These are phyloP conservation scores for Fusarium albidum DNA, from an alignment of 2,329 filamentous ascomycete genomes.

Conservation along the genomic window DNA sequence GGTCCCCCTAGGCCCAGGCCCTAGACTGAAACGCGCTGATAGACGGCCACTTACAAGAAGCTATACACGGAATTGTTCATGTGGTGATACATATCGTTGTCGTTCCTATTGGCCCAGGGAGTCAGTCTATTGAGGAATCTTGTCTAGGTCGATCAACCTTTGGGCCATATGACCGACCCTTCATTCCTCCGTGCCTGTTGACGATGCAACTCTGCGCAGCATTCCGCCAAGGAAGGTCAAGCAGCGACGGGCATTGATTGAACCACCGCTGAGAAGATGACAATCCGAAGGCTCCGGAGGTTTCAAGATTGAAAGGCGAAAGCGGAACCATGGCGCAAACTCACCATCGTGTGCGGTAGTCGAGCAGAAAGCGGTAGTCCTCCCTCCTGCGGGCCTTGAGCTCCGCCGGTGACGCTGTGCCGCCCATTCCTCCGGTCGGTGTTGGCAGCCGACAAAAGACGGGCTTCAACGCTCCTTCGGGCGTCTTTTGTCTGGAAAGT, in stretches of 20 bases:
- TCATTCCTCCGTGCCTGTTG: constrained; percentile 9
- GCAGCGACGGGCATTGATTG: too few relatives aligned
- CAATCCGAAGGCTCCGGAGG: background rate
- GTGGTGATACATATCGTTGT: constrained; percentile 96
- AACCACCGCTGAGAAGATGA: too few relatives aligned
- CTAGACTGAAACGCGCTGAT: too few relatives aligned
- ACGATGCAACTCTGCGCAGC: constrained; percentile 13
- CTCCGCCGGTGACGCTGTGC: constrained; percentile 30
- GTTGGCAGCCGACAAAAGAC: too few relatives aligned
- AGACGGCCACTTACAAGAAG: constrained; percentile 64
- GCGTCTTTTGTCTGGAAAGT: background rate
- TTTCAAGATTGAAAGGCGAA: constrained; percentile 1
- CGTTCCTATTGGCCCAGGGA: constrained; percentile 65
- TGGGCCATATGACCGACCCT: background rate
- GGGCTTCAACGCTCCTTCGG: too few relatives aligned
- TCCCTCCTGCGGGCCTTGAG: constrained; percentile 70
- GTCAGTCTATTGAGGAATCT: constrained; percentile 20
- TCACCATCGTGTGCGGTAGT: constrained; percentile 89
- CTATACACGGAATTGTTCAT: constrained; percentile 93
- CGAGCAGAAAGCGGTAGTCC: constrained; percentile 81
- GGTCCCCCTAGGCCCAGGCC: background rate
- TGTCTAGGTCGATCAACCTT: background rate
- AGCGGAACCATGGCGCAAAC: constrained; percentile 26
- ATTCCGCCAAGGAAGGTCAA: constrained; percentile 19
- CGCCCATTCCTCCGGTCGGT: constrained; percentile 24